Evolutionary conservation across 768 basidiomycete species (phyloP), one percentile per base, ranked within the genome.

Genomic region (Phanerodontia chrysosporium): DNA sequence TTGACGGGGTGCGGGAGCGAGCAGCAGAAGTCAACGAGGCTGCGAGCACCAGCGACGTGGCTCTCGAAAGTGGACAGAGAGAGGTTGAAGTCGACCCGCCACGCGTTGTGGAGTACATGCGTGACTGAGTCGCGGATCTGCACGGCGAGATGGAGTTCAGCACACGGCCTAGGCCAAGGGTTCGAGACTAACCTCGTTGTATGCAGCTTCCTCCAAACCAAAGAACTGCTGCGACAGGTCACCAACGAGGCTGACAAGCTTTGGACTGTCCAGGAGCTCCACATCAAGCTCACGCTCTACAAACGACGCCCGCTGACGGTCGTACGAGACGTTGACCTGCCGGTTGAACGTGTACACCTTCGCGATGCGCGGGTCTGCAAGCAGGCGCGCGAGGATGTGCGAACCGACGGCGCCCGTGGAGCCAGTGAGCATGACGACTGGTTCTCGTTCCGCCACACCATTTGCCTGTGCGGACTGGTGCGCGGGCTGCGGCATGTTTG

Each of bases 81-180:
- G 6, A 74, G 59, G 35, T 79, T 78, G 62, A 79, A 79, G 49
- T 80, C 71, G 3, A 80, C 65, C 10, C 69, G 61, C 78, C 75
- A 78, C 0, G 74, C 77, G 45, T 75, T 74, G 56, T 75, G 70
- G 0, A 76, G 68, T 24, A 76, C 56, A 69, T 64, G 58, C 1
- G 69, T 71, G 10, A 76, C 66, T 6, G 39, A 16, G 28, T 32
- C 16, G 24, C 25, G 24, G n/a, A 59, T 21, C 58, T 59, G 45
- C 13, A 42, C 4, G 4, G 10, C 4, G 10, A 42, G 7, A 28
- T 3, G 14, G 13, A 12, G 16, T 22, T 52, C 29, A 53, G 3
- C 18, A 22, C 5, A 29, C 45, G 13, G 10, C 24, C 51, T 30
- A 46, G 5, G 51, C 5, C 27, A 9, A 57, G 22, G 2, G 32